Evolutionary conservation across 2,329 filamentous ascomycete genomes (phyloP), one percentile per base, ranked within the genome.

Genomic region (Pseudogymnoascus sp.): DNA sequence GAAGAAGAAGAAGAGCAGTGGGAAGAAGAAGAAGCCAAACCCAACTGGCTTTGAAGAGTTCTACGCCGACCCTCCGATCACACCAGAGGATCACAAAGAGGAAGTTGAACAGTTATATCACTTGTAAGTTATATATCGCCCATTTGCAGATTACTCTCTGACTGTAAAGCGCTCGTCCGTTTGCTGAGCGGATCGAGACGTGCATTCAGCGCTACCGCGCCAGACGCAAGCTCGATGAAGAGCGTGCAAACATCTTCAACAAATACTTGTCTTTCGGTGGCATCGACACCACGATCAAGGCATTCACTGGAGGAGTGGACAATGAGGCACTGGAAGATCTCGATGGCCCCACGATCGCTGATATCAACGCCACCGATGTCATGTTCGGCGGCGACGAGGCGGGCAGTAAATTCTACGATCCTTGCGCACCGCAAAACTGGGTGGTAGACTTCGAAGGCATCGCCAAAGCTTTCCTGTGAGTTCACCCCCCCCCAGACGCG

Each of bases 201-300:
- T 95, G 91, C 56, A 89, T 97, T 62, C 87, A 92, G 68, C 88
- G 91, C 12, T 99, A 88, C 76, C 86, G 89, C 66, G 81, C 84
- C 37, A 89, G 87, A 56, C 89, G 93, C 34, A 92, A 90, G 67
- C 83, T 96, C 64, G 84, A 89, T 64, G 74, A 79, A 11, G 79
- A 84, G 3, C 85, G 86, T 23, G 74, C 79, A 4, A 78, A 82
- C 16, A 77, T 92, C 36, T 95, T 99, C 75, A 82, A 84, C 70
- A 90, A 89, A 67, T 96, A 95, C 71, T 83, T 97, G 64, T 82
- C 84, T 37, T 88, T 93, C 50, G 95, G 95, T 2, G 93, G 95
- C 3, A 82, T 99, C 42, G 87, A 91, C 46, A 78, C 82, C 6
- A 75, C 78, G 0, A 79, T 76, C 2, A 85, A 84, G 62, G 79